These are phyloP conservation scores for Rhodotorula graminis DNA, from an alignment of 768 basidiomycete genomes.

Conservation along the genomic window DNA sequence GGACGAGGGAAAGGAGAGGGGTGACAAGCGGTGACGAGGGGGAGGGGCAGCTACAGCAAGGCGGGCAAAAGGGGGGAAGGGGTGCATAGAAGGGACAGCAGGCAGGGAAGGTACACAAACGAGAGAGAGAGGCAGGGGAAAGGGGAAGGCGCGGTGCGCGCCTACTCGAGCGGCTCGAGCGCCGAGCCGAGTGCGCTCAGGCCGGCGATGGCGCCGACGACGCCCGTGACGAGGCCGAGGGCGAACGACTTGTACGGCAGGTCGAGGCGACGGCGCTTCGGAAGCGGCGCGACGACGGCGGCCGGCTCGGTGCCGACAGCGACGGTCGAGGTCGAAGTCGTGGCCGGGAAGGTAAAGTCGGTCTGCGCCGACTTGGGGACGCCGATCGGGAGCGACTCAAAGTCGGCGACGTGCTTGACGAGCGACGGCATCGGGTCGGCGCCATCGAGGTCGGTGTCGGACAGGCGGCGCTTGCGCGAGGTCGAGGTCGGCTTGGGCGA, in stretches of 20 bases:
- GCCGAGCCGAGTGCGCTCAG: conserved; percentile 13
- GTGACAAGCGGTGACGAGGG: too few relatives aligned
- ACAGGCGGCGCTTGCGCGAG: conserved; percentile 18
- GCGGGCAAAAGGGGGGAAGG: too few relatives aligned
- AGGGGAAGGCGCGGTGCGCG: not conserved
- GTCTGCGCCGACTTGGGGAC: not conserved
- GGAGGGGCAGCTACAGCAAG: too few relatives aligned
- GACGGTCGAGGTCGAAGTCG: not conserved
- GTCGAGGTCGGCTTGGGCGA: not conserved
- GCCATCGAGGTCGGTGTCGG: conserved; percentile 9
- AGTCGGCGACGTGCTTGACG: not conserved
- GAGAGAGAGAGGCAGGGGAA: not conserved
- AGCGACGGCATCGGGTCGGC: not conserved
- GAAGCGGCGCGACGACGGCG: not conserved
- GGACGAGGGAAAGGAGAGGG: too few relatives aligned
- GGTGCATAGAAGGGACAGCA: too few relatives aligned
- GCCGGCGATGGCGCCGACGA: conserved; percentile 9
- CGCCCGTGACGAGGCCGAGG: conserved; percentile 8
- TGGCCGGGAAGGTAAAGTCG: not conserved
- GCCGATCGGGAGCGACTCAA: not conserved
- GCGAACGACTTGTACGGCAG: conserved; percentile 5
- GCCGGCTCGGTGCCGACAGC: too few relatives aligned
- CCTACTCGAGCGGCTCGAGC: not conserved
- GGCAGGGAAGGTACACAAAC: not conserved
- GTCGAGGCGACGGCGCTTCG: conserved; percentile 27